These are phyloP conservation scores for Talaromyces sp. DNA, from an alignment of 2,329 filamentous ascomycete species.

Conservation along the genomic window DNA sequence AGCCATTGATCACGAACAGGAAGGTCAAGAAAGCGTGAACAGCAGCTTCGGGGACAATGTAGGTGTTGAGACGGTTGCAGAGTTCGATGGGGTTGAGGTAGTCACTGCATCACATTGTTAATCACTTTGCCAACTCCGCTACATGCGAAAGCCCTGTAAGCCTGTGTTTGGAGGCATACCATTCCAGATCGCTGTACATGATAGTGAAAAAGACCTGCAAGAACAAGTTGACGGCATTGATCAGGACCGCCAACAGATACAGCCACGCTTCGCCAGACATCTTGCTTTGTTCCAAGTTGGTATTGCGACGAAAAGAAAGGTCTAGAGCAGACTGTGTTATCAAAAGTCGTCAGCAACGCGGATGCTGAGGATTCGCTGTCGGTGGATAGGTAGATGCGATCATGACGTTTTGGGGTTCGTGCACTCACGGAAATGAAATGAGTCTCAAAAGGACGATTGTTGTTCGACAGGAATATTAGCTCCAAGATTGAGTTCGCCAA, in stretches of 20 bases:
- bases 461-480: not conserved
- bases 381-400: not conserved
- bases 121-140: slow-evolving; percentile 21
- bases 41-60: slow-evolving; percentile 97
- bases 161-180: slow-evolving; percentile 56
- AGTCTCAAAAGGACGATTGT: not conserved
- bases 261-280: slow-evolving; percentile 99
- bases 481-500: not conserved
- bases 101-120: slow-evolving; percentile 59
- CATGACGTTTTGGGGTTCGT: not conserved
- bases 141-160: not conserved
- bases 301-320: not conserved
- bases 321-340: not conserved
- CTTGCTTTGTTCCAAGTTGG: slow-evolving; percentile 34
- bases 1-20: slow-evolving; percentile 96
- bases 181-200: slow-evolving; percentile 99
- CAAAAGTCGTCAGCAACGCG: not conserved
- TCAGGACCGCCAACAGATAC: slow-evolving; percentile 94
- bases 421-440: not conserved
- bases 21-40: slow-evolving; percentile 95
- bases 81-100: slow-evolving; percentile 99
- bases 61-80: slow-evolving; percentile 99
- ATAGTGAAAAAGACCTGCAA: slow-evolving; percentile 99
- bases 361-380: not conserved
- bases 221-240: slow-evolving; percentile 99